Evolutionary conservation across 2,329 filamentous ascomycete species (phyloP).

Genomic region (Thyridium curvatum): DNA sequence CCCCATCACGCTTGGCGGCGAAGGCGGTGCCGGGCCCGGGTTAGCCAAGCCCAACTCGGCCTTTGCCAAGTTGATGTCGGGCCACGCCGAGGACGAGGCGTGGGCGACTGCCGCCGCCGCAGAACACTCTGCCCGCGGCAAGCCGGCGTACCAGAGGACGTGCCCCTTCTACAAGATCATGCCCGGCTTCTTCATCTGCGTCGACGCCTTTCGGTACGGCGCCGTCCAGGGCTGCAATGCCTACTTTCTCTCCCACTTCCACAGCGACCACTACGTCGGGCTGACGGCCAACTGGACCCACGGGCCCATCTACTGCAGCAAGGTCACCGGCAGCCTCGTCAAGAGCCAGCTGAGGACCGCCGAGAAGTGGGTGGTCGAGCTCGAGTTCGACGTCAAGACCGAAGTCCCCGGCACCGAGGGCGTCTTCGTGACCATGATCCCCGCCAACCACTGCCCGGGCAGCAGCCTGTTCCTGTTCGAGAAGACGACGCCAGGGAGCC

Average conservation of each 20-base stretch:
- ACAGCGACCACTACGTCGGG: slow-evolving; percentile 95
- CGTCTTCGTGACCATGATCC: slow-evolving; percentile 86
- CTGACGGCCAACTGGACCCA: slow-evolving; percentile 84
- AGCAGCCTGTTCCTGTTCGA: slow-evolving; percentile 92
- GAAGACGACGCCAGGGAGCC: slow-evolving; percentile 54
- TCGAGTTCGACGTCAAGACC: slow-evolving; percentile 76
- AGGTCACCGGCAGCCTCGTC: slow-evolving; percentile 84
- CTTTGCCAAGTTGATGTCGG: slow-evolving; percentile 89
- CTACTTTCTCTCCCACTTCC: slow-evolving; percentile 96
- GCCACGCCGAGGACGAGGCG: slow-evolving; percentile 81
- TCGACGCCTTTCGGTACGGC: slow-evolving; percentile 94
- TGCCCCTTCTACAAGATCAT: slow-evolving; percentile 99
- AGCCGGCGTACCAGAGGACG: slow-evolving; percentile 79
- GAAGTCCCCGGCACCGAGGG: slow-evolving; percentile 79
- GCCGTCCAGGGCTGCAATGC: slow-evolving; percentile 87
- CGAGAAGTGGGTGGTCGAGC: slow-evolving; percentile 73
- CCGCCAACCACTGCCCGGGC: slow-evolving; percentile 93
- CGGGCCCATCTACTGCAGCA: slow-evolving; percentile 94
- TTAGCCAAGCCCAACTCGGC: slow-evolving; percentile 19
- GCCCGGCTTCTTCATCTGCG: slow-evolving; percentile 84
- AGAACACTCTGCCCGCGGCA: slow-evolving; percentile 72
- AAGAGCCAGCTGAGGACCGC: slow-evolving; percentile 81
- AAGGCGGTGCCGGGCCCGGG: slow-evolving; percentile 5
- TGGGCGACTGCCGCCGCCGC: slow-evolving; percentile 83
- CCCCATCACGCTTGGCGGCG: slow-evolving; percentile 56